Base-by-base conservation (phyloP, 805 yeast species). In the Candida fluviatilis region DNA sequence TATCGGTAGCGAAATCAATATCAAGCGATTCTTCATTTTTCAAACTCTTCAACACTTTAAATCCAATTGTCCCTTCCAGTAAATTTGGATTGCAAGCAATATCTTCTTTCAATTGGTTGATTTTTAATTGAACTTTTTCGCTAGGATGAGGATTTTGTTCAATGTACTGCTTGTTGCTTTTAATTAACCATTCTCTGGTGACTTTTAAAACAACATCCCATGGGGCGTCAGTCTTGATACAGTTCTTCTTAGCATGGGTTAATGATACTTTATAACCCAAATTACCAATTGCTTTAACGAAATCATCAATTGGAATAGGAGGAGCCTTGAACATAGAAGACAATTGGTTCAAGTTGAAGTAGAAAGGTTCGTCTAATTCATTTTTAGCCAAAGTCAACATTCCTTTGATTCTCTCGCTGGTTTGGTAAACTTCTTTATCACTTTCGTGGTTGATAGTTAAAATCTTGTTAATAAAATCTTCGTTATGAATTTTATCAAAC, bases 211-310 rank as follows among this genome's bases (percentile, higher is more conserved):
- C 69, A 19, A 76, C 76, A 31, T 75, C 79, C 82, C 86, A 85
- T 4, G 95, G 87, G 0, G 98, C 98, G 54, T 87, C 68, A 1
- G 98, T 93, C 69, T 93, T 93, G 46, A 93, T 67, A 27, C 89
- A 80, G 26, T 90, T 85, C 23, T 89, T 82, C 48, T 78, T 75
- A 3, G 96, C 95, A 60, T 93, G 99, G 1, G 98, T 86, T 41
- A 88, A 68, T 2, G 96, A 86, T 3, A 86, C 88, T 12, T 75
- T 66, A 59, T 78, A 87, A 1, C 96, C 97, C 40, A 84, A 69
- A 45, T 87, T 86, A 3, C 96, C 88, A 4, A 91, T 49, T 0
- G 96, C 98, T 7, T 91, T 81, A 16, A 79, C 77, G 44, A 87
- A 73, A 4, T 70, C 71, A 42, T 78, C 78, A 38, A 87, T 68